Base-by-base conservation (phyloP, 2,329 filamentous ascomycete species). In the Coniochaeta sp. region DNA sequence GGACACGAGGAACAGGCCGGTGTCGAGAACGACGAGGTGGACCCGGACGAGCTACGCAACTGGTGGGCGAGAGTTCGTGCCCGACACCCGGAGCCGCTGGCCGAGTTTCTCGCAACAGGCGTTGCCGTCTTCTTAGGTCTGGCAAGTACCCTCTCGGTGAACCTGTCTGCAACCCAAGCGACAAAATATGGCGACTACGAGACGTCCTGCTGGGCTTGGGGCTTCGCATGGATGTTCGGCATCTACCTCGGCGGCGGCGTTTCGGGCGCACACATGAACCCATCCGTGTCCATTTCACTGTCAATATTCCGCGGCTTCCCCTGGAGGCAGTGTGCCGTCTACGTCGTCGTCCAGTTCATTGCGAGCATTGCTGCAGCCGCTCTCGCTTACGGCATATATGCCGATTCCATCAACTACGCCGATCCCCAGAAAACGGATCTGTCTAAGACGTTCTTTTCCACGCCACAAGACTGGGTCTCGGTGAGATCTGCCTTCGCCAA, bases 241-340 rank as follows among this genome's bases (percentile, higher is more conserved):
- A 69, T 70, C 28, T 71, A 69, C 32, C 55, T 71, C 17, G 68
- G 65, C 17, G 67, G 67, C 16, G 68, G 67, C 9, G 65, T 69
- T 1, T 70, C 68, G 3, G 68, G 68, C 1, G 68, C 68, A 5
- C 69, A 70, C 54, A 69, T 70, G 68, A 70, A 75, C 44, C 74
- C 73, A 12, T 69, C 71, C 1, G 72, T 75, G 22, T 75, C 73
- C 1, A 66, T 75, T 16, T 68, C 69, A 0, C 59, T 75, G 0
- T 69, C 69, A 0, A 30, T 75, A 0, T 75, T 74, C 58, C 70
- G 74, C 4, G 72, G 72, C 0, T 75, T 75, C 17, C 73, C 73
- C 2, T 73, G 71, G 71, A 61, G 62, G 24, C 68, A 69, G 14
- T 75, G 73, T 17, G 57, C 60, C 24, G 40, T 68, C 14, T 74